These are phyloP conservation scores for Omphalea diandra DNA, from an alignment of 441 rosid species.

Conservation along the genomic window DNA sequence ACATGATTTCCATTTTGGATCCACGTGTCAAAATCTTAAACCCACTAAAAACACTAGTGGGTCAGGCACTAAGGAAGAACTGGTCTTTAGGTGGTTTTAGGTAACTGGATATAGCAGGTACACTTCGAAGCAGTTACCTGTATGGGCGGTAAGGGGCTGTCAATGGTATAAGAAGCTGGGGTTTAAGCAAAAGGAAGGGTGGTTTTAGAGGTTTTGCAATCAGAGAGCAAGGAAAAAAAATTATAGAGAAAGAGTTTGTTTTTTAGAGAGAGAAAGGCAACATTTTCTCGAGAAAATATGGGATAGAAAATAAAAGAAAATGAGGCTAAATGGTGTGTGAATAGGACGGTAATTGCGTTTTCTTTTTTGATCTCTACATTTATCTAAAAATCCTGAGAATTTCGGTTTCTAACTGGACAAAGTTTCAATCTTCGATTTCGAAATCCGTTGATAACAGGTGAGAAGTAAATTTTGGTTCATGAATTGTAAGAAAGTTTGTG, in stretches of 20 bases:
- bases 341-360: conserved; percentile 9
- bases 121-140: conserved; percentile 28
- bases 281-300: conserved; percentile 34
- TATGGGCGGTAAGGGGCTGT: conserved; percentile 41
- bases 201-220: conserved; percentile 70
- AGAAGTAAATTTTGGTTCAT: conserved; percentile 20
- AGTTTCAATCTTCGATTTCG: conserved; percentile 17
- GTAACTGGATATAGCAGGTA: conserved; percentile 42
- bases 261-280: conserved; percentile 8
- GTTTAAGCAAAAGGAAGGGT: conserved; percentile 56
- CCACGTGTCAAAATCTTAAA: conserved; percentile 39
- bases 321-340: conserved; percentile 17
- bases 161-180: conserved; percentile 54
- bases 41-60: conserved; percentile 35
- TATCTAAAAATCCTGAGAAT: conserved; percentile 19
- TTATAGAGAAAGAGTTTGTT: not conserved
- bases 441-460: conserved; percentile 37
- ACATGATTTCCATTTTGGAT: conserved; percentile 10
- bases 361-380: conserved; percentile 26
- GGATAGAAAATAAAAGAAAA: conserved; percentile 36
- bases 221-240: conserved; percentile 25
- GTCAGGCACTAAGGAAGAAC: conserved; percentile 44
- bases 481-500: conserved; percentile 14
- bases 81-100: conserved; percentile 43
- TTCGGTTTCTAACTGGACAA: conserved; percentile 12